phyloP scores from a whole-genome alignment of 306 rosid species.

The Lagenaria siceraria region DNA sequence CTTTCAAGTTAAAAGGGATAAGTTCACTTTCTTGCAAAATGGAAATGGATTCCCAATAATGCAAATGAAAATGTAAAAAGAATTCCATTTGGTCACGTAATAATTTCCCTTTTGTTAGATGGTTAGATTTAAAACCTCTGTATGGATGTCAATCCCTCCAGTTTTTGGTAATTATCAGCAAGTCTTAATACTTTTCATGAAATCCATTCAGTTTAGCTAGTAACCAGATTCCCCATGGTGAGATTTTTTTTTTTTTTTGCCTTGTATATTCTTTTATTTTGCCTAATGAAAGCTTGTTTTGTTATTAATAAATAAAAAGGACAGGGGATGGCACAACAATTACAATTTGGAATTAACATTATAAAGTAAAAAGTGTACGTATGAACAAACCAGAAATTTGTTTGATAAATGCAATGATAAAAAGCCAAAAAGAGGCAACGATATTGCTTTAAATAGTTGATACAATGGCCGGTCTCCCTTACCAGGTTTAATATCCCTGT shows the following conservation, averaged over 20 bases:
- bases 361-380: not conserved
- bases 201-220: not conserved
- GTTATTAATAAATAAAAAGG: not conserved
- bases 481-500: constrained; percentile 98
- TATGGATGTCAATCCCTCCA: no score
- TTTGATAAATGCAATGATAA: not conserved
- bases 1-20: no score
- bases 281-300: not conserved
- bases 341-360: not conserved
- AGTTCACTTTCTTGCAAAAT: no score
- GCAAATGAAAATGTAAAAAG: no score
- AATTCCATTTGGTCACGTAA: not conserved
- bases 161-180: no score
- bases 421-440: not conserved
- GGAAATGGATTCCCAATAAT: no score
- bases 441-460: not conserved
- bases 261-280: not conserved
- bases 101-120: no score
- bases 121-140: no score
- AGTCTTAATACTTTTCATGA: no score
- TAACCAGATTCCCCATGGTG: not conserved
- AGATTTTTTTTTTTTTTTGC: not conserved
- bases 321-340: not conserved
- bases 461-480: constrained; percentile 18
- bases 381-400: not conserved